A percentile compares a stretch with the other conserved stretches of the same genome.
Evolutionary conservation across 1,284 basidiomycete genomes (phyloP).

Genomic region (Microbotryum scabiosae): DNA sequence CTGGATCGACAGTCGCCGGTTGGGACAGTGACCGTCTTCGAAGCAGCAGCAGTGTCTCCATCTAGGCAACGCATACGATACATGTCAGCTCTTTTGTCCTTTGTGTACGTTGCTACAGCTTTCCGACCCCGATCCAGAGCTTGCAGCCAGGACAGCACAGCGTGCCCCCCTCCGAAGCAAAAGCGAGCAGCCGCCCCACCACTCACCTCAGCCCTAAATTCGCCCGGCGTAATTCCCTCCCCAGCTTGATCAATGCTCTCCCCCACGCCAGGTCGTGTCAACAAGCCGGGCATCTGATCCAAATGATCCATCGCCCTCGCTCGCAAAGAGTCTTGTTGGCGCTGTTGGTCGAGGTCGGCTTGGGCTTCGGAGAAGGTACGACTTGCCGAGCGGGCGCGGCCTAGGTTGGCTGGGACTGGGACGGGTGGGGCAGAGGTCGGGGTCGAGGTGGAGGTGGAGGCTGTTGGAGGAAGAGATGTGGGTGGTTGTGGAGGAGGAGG

Average conservation of each 20-base stretch:
- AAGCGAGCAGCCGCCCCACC: background rate
- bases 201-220: constrained; percentile 22
- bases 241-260: background rate
- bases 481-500: background rate
- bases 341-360: constrained; percentile 7
- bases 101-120: no score
- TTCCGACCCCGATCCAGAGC: no score
- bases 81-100: no score
- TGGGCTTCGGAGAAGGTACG: constrained; percentile 14
- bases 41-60: constrained; percentile 31
- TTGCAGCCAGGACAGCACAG: no score
- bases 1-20: constrained; percentile 28
- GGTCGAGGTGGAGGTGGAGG: background rate
- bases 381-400: no score
- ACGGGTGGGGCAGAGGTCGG: no score
- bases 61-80: constrained; percentile 1
- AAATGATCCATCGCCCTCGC: background rate
- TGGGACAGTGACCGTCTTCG: constrained; percentile 30
- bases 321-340: background rate
- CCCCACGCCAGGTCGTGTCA: background rate
- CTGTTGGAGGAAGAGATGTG: constrained; percentile 3
- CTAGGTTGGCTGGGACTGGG: no score
- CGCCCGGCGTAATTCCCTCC: constrained; percentile 7
- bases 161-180: no score
- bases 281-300: background rate